Conservation (phyloP, 2,329 filamentous ascomycete genomes). For the Fusarium mangiferae region DNA sequence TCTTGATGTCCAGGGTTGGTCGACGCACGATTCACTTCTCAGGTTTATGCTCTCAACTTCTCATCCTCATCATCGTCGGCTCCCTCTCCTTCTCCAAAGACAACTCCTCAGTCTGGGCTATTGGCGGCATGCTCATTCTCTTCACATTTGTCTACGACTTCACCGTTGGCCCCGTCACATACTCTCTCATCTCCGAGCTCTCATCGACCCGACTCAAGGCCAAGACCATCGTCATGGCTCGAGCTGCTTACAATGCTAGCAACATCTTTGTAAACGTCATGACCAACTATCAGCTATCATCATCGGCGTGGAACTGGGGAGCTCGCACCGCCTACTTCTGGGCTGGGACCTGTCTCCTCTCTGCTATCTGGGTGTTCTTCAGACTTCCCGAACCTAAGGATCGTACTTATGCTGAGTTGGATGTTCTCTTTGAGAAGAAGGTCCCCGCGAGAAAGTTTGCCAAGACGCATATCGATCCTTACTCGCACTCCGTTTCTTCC, state of each 20-base stretch:
- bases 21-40: constrained; percentile 61
- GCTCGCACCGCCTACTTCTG: constrained; percentile 60
- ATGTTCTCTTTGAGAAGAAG: constrained; percentile 54
- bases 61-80: constrained; percentile 55
- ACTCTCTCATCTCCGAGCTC: constrained; percentile 62
- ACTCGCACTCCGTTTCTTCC: constrained; percentile 23
- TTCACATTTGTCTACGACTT: constrained; percentile 66
- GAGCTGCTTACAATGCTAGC: constrained; percentile 55
- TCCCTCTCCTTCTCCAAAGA: constrained; percentile 50
- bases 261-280: constrained; percentile 62
- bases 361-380: constrained; percentile 60
- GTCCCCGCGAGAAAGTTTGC: constrained; percentile 55
- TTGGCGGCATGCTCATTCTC: constrained; percentile 60
- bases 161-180: constrained; percentile 65
- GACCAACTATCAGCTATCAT: constrained; percentile 60
- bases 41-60: constrained; percentile 55
- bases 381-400: constrained; percentile 65
- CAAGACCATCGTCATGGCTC: constrained; percentile 65
- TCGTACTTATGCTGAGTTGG: constrained; percentile 57
- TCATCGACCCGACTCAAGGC: constrained; percentile 64
- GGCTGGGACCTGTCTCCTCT: constrained; percentile 59
- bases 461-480: constrained; percentile 52
- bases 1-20: constrained; percentile 59
- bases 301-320: constrained; percentile 59
- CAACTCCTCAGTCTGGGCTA: constrained; percentile 53